Evolutionary conservation across 2,329 filamentous ascomycete species (phyloP).

Genomic region (Ilyonectria sp.): DNA sequence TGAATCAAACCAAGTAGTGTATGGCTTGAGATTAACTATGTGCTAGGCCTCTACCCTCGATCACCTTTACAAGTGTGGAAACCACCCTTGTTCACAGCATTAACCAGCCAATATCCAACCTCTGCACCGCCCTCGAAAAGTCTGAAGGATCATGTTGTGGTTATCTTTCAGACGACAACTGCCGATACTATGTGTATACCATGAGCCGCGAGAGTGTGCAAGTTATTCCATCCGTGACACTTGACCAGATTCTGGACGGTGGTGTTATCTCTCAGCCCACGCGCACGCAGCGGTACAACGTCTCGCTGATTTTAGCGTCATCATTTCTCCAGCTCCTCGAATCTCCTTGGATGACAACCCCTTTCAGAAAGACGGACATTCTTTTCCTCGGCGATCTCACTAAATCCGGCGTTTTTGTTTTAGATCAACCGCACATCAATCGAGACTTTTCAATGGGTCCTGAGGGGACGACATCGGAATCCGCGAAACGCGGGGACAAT

Average conservation of each 20-base stretch:
- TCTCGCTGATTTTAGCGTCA: constrained; percentile 45
- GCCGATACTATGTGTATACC: constrained; percentile 15
- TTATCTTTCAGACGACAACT: constrained; percentile 7
- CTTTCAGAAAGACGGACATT: constrained; percentile 39
- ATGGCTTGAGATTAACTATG: background rate
- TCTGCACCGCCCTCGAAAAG: background rate
- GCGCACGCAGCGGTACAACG: constrained; percentile 38
- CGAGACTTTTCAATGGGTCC: background rate
- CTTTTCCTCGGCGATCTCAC: constrained; percentile 4
- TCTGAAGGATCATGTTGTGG: background rate
- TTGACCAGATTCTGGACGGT: constrained; percentile 22
- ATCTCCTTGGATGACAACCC: constrained; percentile 41
- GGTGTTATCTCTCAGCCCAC: constrained; percentile 18
- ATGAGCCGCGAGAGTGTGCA: background rate
- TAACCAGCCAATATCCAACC: background rate
- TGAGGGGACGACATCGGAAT: background rate
- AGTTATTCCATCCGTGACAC: background rate
- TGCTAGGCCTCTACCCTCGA: background rate
- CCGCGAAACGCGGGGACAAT: background rate
- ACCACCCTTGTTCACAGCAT: background rate
- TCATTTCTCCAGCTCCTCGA: constrained; percentile 48
- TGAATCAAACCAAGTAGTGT: background rate
- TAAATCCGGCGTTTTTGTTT: background rate
- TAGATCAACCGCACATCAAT: background rate
- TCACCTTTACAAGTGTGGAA: background rate